A percentile compares a stretch with the other conserved stretches of the same genome.
These are phyloP conservation scores for Elongisporangium anandrum DNA, from an alignment of 352 stramenopile genomes.

Conservation along the genomic window DNA sequence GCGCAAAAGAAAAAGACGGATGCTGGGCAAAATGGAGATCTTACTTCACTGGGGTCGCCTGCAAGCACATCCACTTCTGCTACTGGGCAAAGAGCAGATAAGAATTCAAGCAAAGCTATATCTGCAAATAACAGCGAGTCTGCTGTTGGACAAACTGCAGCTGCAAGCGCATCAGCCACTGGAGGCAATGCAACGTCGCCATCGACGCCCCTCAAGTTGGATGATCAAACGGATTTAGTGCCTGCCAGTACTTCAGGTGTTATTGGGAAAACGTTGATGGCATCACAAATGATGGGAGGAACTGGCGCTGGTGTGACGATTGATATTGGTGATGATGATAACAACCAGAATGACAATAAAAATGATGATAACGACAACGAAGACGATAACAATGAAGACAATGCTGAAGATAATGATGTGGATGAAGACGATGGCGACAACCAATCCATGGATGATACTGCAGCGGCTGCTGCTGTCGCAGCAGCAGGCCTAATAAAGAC, in stretches of 20 bases:
- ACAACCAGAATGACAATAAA: not conserved
- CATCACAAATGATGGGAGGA: not conserved
- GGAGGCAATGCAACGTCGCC: not conserved
- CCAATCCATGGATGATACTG: conserved; percentile 3
- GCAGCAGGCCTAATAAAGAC: conserved; percentile 19
- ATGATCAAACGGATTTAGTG: not conserved
- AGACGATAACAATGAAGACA: not conserved
- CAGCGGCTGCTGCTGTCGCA: conserved; percentile 14
- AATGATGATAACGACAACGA: not conserved
- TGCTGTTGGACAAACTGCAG: too few relatives aligned
- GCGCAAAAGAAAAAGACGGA: not conserved
- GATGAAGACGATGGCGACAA: conserved; percentile 9
- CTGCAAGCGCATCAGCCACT: not conserved
- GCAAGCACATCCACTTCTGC: not conserved
- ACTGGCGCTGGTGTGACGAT: not conserved
- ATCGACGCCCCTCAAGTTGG: not conserved
- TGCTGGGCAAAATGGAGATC: not conserved
- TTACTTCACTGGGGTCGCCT: not conserved
- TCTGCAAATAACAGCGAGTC: not conserved
- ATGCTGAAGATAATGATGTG: conserved; percentile 1
- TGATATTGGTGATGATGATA: conserved; percentile 2
- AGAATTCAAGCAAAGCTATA: not conserved
- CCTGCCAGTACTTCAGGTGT: not conserved
- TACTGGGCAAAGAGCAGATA: not conserved
- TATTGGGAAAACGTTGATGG: not conserved